Evolutionary conservation across 2,329 filamentous ascomycete genomes (phyloP).

Genomic region (Ophiocordyceps australis): DNA sequence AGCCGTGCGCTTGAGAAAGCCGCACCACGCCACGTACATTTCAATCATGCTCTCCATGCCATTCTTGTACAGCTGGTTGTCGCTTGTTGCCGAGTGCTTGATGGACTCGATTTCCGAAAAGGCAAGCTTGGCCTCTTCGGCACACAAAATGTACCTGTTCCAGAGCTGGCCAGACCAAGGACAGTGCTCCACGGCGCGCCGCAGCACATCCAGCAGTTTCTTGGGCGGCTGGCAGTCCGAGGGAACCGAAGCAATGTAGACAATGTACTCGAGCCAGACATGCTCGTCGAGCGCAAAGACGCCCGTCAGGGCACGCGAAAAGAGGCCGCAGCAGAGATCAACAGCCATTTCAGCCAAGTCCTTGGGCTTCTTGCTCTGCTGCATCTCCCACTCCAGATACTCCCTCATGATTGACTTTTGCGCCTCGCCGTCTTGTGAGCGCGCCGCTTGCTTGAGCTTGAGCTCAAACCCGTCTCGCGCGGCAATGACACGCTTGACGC

Average conservation of each 20-base stretch:
- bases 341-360: constrained; percentile 24
- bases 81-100: constrained; percentile 82
- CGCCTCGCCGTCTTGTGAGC: constrained; percentile 34
- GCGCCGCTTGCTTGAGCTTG: constrained; percentile 39
- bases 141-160: constrained; percentile 73
- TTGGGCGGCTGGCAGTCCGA: constrained; percentile 17
- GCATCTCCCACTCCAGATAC: constrained; percentile 77
- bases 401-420: constrained; percentile 35
- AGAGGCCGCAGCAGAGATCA: constrained; percentile 46
- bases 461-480: constrained; percentile 52
- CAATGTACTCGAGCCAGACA: constrained; percentile 71
- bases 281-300: constrained; percentile 55
- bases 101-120: constrained; percentile 75
- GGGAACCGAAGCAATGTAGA: constrained; percentile 43
- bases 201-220: constrained; percentile 48
- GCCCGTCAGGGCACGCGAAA: constrained; percentile 54
- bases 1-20: constrained; percentile 73
- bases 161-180: constrained; percentile 85
- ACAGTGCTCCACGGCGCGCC: constrained; percentile 74
- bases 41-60: constrained; percentile 80
- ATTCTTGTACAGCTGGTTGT: constrained; percentile 65
- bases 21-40: constrained; percentile 88
- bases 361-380: constrained; percentile 32
- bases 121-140: constrained; percentile 58
- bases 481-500: constrained; percentile 42